A percentile compares a stretch with the other conserved stretches of the same genome.
These are phyloP conservation scores for Ramularia endophylla DNA, from an alignment of 2,329 filamentous ascomycete genomes.

Conservation along the genomic window DNA sequence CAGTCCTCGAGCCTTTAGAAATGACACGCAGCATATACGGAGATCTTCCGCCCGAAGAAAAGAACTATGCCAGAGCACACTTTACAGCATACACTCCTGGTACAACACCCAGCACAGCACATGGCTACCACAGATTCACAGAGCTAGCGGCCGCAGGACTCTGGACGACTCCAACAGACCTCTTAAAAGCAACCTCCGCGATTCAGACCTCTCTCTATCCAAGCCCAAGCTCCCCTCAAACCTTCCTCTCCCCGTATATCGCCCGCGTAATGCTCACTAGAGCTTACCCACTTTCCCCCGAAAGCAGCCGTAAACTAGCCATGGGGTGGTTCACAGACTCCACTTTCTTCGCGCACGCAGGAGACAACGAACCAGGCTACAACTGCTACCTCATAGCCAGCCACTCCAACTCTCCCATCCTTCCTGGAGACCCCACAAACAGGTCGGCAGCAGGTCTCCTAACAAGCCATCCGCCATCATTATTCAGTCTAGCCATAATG, in stretches of 20 bases:
- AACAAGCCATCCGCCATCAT: too few relatives aligned
- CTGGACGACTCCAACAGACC: conserved; percentile 24
- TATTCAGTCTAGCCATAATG: conserved; percentile 17
- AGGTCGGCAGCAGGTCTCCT: too few relatives aligned
- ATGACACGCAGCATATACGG: conserved; percentile 21
- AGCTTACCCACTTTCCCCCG: conserved; percentile 5
- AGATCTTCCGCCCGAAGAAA: conserved; percentile 8
- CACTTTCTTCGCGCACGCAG: conserved; percentile 18
- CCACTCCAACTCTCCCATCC: conserved; percentile 5
- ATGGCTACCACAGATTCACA: conserved; percentile 16
- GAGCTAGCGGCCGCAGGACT: conserved; percentile 24
- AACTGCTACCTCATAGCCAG: conserved; percentile 15
- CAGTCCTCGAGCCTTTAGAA: conserved; percentile 18
- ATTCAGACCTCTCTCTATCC: conserved; percentile 16
- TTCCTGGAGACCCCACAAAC: too few relatives aligned
- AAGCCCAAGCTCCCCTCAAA: background rate
- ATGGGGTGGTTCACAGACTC: conserved; percentile 16
- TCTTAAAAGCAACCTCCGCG: conserved; percentile 18
- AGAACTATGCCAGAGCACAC: conserved; percentile 19
- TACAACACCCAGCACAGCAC: conserved; percentile 5
- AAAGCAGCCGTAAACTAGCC: conserved; percentile 1
- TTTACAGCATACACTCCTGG: conserved; percentile 10
- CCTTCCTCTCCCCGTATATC: conserved; percentile 12
- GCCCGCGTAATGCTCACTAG: conserved; percentile 21
- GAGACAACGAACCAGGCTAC: conserved; percentile 21